These are phyloP conservation scores for Metschnikowia baotianmanensis DNA, from an alignment of 805 yeast species.

Conservation along the genomic window DNA sequence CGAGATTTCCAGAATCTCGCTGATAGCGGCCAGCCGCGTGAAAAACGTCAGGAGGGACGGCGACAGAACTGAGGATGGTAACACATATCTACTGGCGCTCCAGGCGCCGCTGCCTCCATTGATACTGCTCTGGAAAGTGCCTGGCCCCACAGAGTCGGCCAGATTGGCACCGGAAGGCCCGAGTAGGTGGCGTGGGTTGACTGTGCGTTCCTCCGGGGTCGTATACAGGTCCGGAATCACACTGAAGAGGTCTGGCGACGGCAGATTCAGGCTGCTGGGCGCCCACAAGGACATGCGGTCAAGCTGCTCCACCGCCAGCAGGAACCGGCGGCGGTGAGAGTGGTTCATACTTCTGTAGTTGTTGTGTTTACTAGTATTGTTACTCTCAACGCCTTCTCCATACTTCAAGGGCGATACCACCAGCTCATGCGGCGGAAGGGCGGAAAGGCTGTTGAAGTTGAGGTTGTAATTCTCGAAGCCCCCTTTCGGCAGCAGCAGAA, in stretches of 20 bases:
- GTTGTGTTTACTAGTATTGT: too few species aligned
- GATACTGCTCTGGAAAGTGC: neutral
- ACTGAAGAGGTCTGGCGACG: constrained; percentile 16
- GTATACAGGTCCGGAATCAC: constrained; percentile 1
- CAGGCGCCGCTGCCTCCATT: too few species aligned
- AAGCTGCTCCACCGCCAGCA: constrained; percentile 25
- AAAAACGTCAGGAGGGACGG: constrained; percentile 17
- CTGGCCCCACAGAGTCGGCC: neutral
- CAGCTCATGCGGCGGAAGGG: neutral
- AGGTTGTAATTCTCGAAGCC: constrained; percentile 3
- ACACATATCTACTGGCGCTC: constrained; percentile 12
- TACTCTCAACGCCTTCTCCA: constrained; percentile 1
- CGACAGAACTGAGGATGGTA: constrained; percentile 16
- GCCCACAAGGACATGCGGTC: constrained; percentile 23
- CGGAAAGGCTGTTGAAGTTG: too few species aligned
- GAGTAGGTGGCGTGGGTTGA: constrained; percentile 32
- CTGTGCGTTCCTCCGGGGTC: constrained; percentile 24
- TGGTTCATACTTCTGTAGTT: too few species aligned
- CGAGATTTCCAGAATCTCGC: constrained; percentile 2
- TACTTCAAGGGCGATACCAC: constrained; percentile 11
- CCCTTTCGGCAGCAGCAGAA: constrained; percentile 15
- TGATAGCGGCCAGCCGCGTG: constrained; percentile 4
- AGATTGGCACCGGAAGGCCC: constrained; percentile 1
- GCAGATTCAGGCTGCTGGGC: constrained; percentile 16
- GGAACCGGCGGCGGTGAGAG: constrained; percentile 16